phyloP scores from a whole-genome alignment of 352 stramenopile genomes.

The Phytophthora ohioensis region DNA sequence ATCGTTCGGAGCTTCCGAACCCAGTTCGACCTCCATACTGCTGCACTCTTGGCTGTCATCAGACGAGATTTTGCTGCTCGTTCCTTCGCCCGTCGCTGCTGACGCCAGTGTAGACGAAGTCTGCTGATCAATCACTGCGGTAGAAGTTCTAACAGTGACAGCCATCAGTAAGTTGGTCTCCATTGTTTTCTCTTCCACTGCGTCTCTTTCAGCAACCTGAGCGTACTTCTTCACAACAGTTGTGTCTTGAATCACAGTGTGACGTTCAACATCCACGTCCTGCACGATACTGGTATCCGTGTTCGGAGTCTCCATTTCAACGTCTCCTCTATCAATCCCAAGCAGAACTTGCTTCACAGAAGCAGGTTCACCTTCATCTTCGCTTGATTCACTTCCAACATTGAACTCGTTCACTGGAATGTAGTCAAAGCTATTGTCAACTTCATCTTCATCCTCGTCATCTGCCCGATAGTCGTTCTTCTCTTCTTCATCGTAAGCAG shows the following conservation, averaged over 20 bases:
- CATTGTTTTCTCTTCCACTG: background rate
- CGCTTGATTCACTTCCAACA: background rate
- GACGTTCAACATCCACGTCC: slow-evolving; percentile 9
- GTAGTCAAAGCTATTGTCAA: slow-evolving; percentile 26
- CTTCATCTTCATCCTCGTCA: slow-evolving; percentile 19
- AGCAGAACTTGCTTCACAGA: background rate
- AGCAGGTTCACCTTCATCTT: background rate
- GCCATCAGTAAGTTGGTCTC: background rate
- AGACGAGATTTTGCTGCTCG: background rate
- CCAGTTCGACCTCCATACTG: background rate
- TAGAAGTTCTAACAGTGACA: background rate
- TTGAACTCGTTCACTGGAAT: background rate
- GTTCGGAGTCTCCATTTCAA: background rate
- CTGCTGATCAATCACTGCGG: slow-evolving; percentile 4
- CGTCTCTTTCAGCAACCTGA: background rate
- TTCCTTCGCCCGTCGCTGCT: background rate
- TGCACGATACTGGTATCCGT: background rate
- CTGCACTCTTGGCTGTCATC: background rate
- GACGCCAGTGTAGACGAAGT: slow-evolving; percentile 1
- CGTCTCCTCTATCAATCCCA: background rate
- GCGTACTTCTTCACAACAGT: slow-evolving; percentile 18
- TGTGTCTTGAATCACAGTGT: slow-evolving; percentile 15
- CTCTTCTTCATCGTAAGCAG: slow-evolving; percentile 19
- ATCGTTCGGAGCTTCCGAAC: background rate
- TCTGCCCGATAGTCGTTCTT: slow-evolving; percentile 26